Evolutionary conservation across 345 rosid genomes (phyloP).

Genomic region (Hevea brasiliensis): DNA sequence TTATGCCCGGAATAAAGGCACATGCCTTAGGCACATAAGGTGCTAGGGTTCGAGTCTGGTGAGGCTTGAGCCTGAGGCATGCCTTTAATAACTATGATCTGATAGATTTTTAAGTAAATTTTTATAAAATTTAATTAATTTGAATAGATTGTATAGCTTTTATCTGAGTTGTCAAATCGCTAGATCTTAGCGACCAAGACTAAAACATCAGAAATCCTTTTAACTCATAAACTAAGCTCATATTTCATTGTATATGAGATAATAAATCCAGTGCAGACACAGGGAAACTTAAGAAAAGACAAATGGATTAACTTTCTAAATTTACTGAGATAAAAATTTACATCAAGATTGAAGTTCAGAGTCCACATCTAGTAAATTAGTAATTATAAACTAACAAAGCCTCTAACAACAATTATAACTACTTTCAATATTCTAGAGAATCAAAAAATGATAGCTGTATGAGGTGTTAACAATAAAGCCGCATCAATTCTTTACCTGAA

Average conservation of each 20-base stretch:
- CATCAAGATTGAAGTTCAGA: not conserved
- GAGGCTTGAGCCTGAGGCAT: too few species aligned
- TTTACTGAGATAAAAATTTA: not conserved
- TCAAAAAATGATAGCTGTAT: not conserved
- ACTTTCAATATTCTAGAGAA: conserved; percentile 1
- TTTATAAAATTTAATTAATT: not conserved
- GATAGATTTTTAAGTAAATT: not conserved
- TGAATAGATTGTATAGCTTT: not conserved
- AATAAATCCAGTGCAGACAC: not conserved
- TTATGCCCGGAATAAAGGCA: too few species aligned
- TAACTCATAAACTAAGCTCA: not conserved
- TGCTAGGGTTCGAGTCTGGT: too few species aligned
- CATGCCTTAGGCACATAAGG: too few species aligned
- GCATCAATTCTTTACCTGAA: conserved; percentile 56
- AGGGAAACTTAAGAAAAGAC: not conserved
- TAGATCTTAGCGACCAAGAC: not conserved
- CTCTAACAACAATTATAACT: conserved; percentile 1
- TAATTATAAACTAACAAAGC: not conserved
- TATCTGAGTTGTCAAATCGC: conserved; percentile 1
- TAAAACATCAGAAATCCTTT: not conserved
- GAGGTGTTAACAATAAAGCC: conserved; percentile 4
- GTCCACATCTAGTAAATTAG: not conserved
- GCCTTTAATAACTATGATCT: too few species aligned
- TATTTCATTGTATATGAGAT: not conserved
- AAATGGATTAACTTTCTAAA: not conserved